phyloP scores from a whole-genome alignment of 495 filamentous ascomycete genomes.

The Aspergillus ellipticus region DNA sequence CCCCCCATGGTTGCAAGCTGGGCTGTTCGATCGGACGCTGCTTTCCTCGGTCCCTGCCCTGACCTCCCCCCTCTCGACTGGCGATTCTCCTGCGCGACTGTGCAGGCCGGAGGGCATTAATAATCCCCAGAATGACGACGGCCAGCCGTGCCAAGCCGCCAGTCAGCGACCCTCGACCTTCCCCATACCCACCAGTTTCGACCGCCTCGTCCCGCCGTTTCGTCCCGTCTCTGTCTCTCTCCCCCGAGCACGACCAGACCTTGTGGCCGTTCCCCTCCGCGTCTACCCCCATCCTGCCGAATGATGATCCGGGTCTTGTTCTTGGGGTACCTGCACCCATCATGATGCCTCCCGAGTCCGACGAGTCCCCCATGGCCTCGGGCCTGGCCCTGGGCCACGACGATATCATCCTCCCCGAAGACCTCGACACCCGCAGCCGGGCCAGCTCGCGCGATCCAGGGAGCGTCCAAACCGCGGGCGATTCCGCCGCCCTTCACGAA shows the following conservation, averaged over 20 bases:
- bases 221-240: constrained; percentile 8
- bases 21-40: neutral
- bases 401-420: constrained; percentile 31
- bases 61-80: neutral
- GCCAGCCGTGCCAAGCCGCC: constrained; percentile 31
- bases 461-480: constrained; percentile 24
- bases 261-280: constrained; percentile 6
- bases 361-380: constrained; percentile 36
- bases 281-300: constrained; percentile 19
- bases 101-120: neutral
- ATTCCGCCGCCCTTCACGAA: constrained; percentile 20
- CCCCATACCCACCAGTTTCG: constrained; percentile 32
- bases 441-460: constrained; percentile 43
- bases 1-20: neutral
- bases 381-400: constrained; percentile 27
- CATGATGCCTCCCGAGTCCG: constrained; percentile 43
- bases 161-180: constrained; percentile 26
- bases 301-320: constrained; percentile 38
- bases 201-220: constrained; percentile 18
- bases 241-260: neutral
- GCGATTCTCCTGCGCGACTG: too few species aligned
- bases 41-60: neutral
- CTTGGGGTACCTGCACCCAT: constrained; percentile 43
- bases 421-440: constrained; percentile 43
- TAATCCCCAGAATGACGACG: constrained; percentile 8